Conservation (phyloP, 805 yeast species). For the Diddensiella santjacobensis region DNA sequence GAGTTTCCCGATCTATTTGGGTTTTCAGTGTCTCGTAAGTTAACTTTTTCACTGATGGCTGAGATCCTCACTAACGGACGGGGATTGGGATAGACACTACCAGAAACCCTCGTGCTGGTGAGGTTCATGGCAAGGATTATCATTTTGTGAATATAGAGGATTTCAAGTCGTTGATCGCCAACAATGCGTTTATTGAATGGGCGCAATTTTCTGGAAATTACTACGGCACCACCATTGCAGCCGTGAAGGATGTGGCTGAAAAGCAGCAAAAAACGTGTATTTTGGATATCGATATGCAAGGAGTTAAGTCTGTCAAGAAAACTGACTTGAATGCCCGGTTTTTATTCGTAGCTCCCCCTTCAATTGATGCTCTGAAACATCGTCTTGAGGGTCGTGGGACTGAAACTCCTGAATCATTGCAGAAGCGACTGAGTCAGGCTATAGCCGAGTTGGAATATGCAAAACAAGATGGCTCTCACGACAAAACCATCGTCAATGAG, state of each 20-base stretch:
- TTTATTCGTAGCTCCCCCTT: constrained; percentile 90
- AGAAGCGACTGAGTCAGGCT: constrained; percentile 85
- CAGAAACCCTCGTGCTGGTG: constrained; percentile 88
- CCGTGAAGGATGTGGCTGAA: constrained; percentile 67
- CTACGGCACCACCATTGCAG: constrained; percentile 88
- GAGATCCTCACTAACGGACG: neutral
- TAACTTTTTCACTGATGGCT: neutral
- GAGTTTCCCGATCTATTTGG: constrained; percentile 91
- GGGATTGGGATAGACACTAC: constrained; percentile 58
- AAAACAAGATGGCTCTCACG: constrained; percentile 82
- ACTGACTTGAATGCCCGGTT: constrained; percentile 79
- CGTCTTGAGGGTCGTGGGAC: constrained; percentile 91
- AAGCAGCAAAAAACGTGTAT: constrained; percentile 72
- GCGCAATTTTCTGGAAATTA: constrained; percentile 97
- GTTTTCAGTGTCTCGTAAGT: constrained; percentile 73
- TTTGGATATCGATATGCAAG: constrained; percentile 98
- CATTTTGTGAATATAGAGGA: constrained; percentile 77
- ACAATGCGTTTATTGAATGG: constrained; percentile 86
- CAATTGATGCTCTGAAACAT: constrained; percentile 66
- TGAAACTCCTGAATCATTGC: constrained; percentile 80
- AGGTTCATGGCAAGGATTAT: constrained; percentile 83
- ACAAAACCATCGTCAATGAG: constrained; percentile 82
- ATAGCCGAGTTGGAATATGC: constrained; percentile 85
- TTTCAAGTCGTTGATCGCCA: constrained; percentile 71
- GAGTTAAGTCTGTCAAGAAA: constrained; percentile 86